Conservation (phyloP, 2,329 filamentous ascomycete genomes). For the Paracorniculantispora psalliotae region DNA sequence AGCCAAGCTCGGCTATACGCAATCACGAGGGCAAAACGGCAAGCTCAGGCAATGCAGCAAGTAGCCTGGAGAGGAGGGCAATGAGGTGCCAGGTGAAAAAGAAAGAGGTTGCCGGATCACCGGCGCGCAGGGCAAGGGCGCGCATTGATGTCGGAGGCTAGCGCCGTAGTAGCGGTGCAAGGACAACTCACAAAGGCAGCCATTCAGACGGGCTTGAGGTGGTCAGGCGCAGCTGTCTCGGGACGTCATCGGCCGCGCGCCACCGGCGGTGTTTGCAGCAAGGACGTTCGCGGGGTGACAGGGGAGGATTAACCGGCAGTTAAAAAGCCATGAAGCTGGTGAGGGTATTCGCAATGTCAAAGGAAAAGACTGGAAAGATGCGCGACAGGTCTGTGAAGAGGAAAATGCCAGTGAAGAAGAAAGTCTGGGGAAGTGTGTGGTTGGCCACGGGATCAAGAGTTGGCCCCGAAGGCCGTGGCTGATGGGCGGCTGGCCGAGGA, state of each 20-base stretch:
- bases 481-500: not conserved
- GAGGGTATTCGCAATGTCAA: too few species aligned
- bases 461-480: constrained; percentile 9
- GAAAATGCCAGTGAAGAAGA: not conserved
- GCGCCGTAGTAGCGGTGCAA: not conserved
- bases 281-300: not conserved
- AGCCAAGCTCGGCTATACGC: constrained; percentile 4
- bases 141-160: not conserved
- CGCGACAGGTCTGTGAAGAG: not conserved
- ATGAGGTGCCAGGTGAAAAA: too few species aligned
- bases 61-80: not conserved
- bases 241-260: constrained; percentile 13
- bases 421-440: constrained; percentile 4
- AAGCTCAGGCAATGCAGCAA: not conserved
- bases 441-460: constrained; percentile 6
- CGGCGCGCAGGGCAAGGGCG: not conserved
- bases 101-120: not conserved
- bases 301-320: not conserved
- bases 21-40: not conserved
- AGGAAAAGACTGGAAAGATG: too few species aligned
- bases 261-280: not conserved
- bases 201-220: constrained; percentile 12
- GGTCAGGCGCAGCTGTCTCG: constrained; percentile 12
- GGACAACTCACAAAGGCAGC: constrained; percentile 14
- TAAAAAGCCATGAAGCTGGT: constrained; percentile 5